Percentiles rank a stretch among this genome's conserved stretches.
phyloP scores from a whole-genome alignment of 371 early-diverging fungal genomes.

The Mucor sp. region DNA sequence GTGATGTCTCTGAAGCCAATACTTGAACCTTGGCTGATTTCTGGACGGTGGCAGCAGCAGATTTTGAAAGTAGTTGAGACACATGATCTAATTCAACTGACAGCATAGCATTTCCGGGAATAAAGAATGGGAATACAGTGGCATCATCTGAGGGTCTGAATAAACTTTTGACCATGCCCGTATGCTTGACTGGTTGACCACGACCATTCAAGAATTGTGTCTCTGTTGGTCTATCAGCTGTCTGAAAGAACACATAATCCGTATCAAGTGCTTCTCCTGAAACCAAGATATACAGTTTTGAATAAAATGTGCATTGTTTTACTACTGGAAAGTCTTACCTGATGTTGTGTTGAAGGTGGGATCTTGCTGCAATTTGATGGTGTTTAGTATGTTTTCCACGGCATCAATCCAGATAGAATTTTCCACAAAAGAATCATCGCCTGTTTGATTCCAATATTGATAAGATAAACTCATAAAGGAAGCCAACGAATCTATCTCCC shows the following conservation, averaged over 20 bases:
- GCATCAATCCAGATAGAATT: slow-evolving; percentile 44
- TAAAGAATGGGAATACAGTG: slow-evolving; percentile 60
- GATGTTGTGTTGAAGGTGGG: slow-evolving; percentile 41
- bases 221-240: slow-evolving; percentile 53
- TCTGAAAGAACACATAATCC: slow-evolving; percentile 33
- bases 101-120: slow-evolving; percentile 72
- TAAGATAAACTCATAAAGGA: slow-evolving; percentile 54
- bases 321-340: slow-evolving; percentile 11
- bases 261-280: slow-evolving; percentile 24
- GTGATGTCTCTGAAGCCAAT: slow-evolving; percentile 18
- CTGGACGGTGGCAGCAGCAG: background rate
- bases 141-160: slow-evolving; percentile 74
- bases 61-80: slow-evolving; percentile 27
- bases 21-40: background rate
- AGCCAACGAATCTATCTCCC: slow-evolving; percentile 59
- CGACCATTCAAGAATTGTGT: slow-evolving; percentile 57
- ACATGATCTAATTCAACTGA: slow-evolving; percentile 57
- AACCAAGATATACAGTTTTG: background rate
- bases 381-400: slow-evolving; percentile 29
- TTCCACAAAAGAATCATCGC: slow-evolving; percentile 38
- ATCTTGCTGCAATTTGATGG: slow-evolving; percentile 36
- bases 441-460: slow-evolving; percentile 45
- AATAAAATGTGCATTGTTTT: background rate
- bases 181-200: slow-evolving; percentile 57
- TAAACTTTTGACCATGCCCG: slow-evolving; percentile 62